Conservation (phyloP, 2,329 filamentous ascomycete species). For the Sporothrix protearum region DNA sequence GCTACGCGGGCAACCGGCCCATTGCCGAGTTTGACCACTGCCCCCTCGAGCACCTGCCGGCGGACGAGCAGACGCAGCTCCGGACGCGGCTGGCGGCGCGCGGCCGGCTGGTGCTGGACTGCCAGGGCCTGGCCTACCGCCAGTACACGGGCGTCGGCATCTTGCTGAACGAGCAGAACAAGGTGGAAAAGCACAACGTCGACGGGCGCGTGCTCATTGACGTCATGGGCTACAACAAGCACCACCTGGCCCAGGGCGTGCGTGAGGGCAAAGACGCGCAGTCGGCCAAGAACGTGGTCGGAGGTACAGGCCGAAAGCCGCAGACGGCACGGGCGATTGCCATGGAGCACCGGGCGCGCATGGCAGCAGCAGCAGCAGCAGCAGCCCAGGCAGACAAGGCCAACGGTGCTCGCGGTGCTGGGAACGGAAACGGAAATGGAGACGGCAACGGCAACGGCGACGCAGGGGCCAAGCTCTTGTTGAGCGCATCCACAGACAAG, state of each 20-base stretch:
- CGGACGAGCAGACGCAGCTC: conserved; percentile 33
- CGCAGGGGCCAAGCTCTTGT: not conserved
- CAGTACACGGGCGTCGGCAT: conserved; percentile 44
- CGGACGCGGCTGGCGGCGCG: conserved; percentile 35
- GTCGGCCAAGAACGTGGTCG: conserved; percentile 29
- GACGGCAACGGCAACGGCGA: not conserved
- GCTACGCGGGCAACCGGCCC: conserved; percentile 42
- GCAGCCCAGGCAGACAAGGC: not conserved
- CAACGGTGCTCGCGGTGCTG: no score
- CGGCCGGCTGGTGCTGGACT: conserved; percentile 42
- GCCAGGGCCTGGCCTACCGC: conserved; percentile 42
- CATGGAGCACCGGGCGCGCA: not conserved
- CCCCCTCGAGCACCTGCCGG: conserved; percentile 37
- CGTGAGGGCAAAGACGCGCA: conserved; percentile 37
- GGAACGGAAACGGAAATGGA: no score
- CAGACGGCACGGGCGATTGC: not conserved
- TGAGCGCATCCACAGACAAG: not conserved
- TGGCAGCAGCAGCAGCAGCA: not conserved
- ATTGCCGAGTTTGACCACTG: conserved; percentile 41
- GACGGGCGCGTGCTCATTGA: conserved; percentile 43
- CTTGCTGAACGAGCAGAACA: conserved; percentile 25
- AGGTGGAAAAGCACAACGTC: conserved; percentile 38
- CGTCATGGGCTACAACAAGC: conserved; percentile 43
- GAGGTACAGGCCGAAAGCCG: conserved; percentile 17
- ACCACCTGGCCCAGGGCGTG: conserved; percentile 38